Evolutionary conservation across 177 flowering plant species (phyloP), one percentile per base, ranked within the genome.

Genomic region (Tripterygium wilfordii): DNA sequence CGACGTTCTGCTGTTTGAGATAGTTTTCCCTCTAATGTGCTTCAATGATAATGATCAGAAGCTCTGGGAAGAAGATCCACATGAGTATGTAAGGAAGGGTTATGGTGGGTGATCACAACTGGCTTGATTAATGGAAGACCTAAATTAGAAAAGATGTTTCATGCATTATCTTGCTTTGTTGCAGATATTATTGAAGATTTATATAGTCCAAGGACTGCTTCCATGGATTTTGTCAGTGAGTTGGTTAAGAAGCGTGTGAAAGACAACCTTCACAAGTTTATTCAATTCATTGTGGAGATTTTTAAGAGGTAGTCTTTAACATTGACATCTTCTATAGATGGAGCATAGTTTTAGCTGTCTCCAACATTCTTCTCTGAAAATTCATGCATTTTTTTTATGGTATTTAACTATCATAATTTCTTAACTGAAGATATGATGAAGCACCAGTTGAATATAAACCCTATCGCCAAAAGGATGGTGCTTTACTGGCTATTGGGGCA

Each of bases 171-270:
- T 32, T 40, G 22, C 13, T 21, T 26, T 56, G 32, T 20, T 71
- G 62, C 79, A 94, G 99, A 94, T 71, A 94, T 94, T 12, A 87
- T 94, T 71, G 99, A 94, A 76, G 99, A 94, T 66, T 57, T 94
- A 42, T 94, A 94, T 46, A 94, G 99, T 65, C 99, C 97, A 36
- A 75, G 97, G 47, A 94, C 99, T 49, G 99, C 99, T 23, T 68
- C 99, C 36, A 87, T 94, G 97, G 99, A 94, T 66, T 94, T 94
- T 70, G 97, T 89, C 16, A 89, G 88, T 65, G 99, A 94, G 78
- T 69, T 94, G 72, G 92, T 94, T 5, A 77, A 95, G 51, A 94
- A 87, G 65, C 97, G 99, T 45, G 95, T 85, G 45, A 94, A 94
- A 50, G 97, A 85, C 48, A 94, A 85, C 59, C 92, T 94, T 58